Evolutionary conservation across 2,329 filamentous ascomycete species (phyloP).

Genomic region (Purpureocillium takamizusanense): DNA sequence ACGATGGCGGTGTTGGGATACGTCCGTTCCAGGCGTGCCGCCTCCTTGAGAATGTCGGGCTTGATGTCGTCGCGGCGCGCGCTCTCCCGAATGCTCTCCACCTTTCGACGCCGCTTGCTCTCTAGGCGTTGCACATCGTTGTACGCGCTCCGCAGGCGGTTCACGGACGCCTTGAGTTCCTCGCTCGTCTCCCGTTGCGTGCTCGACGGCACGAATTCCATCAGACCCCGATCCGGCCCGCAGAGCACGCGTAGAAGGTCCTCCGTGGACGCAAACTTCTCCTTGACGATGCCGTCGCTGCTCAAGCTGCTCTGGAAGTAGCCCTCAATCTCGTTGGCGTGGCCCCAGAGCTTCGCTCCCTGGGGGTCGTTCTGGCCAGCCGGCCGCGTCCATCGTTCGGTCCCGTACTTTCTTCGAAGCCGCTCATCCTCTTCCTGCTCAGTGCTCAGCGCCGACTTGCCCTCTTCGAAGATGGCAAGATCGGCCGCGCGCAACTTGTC

Average conservation of each 20-base stretch:
- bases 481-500: slow-evolving; percentile 82
- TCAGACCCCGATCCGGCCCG: slow-evolving; percentile 69
- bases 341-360: slow-evolving; percentile 61
- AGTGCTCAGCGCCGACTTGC: slow-evolving; percentile 63
- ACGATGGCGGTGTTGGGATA: slow-evolving; percentile 79
- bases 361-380: slow-evolving; percentile 60
- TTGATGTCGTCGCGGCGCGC: slow-evolving; percentile 84
- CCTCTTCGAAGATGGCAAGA: slow-evolving; percentile 71
- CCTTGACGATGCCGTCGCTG: slow-evolving; percentile 55
- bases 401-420: slow-evolving; percentile 71
- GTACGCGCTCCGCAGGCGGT: slow-evolving; percentile 65
- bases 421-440: slow-evolving; percentile 80
- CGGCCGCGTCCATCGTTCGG: slow-evolving; percentile 70
- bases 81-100: slow-evolving; percentile 70
- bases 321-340: slow-evolving; percentile 70
- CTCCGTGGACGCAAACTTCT: slow-evolving; percentile 71
- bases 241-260: slow-evolving; percentile 66
- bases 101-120: slow-evolving; percentile 67
- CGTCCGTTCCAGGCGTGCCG: slow-evolving; percentile 74
- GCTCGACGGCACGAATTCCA: slow-evolving; percentile 84
- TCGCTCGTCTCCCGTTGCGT: slow-evolving; percentile 71
- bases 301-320: slow-evolving; percentile 63
- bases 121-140: slow-evolving; percentile 83
- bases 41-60: slow-evolving; percentile 71
- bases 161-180: slow-evolving; percentile 69